These are phyloP conservation scores for Conticribra guillardii DNA, from an alignment of 108 stramenopile genomes.

Conservation along the genomic window DNA sequence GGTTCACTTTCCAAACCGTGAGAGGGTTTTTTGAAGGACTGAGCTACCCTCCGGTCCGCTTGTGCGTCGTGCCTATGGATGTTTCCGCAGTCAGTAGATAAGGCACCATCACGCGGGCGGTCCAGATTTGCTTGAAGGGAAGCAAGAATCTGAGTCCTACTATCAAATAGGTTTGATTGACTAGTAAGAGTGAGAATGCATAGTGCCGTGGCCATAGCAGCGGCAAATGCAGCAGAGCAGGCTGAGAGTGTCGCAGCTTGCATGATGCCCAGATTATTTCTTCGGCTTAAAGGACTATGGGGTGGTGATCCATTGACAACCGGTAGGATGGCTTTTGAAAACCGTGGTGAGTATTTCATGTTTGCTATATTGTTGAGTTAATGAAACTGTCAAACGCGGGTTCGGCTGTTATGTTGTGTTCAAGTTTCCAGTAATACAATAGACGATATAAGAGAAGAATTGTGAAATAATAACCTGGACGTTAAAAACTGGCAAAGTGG, in stretches of 20 bases:
- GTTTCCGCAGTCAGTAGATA: not conserved
- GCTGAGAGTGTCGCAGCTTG: conserved; percentile 36
- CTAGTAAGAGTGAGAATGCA: conserved; percentile 20
- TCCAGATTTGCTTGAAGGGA: not conserved
- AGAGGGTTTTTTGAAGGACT: no score
- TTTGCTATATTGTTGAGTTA: no score
- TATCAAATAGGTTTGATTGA: not conserved
- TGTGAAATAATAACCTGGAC: no score
- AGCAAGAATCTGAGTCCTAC: not conserved
- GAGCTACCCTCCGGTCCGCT: not conserved
- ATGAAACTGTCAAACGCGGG: no score
- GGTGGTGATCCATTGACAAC: conserved; percentile 3
- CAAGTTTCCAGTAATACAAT: no score
- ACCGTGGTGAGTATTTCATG: no score
- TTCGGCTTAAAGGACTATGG: conserved; percentile 11
- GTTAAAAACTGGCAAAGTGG: no score
- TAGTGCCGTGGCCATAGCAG: conserved; percentile 16
- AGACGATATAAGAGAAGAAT: no score
- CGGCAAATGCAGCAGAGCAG: conserved; percentile 30
- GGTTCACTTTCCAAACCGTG: no score
- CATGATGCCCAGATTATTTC: conserved; percentile 22
- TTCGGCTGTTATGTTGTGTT: no score
- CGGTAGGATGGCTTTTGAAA: not conserved
- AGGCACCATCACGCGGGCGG: not conserved
- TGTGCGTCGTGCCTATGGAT: not conserved